These are phyloP conservation scores for Dactylellina cionopaga DNA, from an alignment of 2,329 filamentous ascomycete species.

Conservation along the genomic window DNA sequence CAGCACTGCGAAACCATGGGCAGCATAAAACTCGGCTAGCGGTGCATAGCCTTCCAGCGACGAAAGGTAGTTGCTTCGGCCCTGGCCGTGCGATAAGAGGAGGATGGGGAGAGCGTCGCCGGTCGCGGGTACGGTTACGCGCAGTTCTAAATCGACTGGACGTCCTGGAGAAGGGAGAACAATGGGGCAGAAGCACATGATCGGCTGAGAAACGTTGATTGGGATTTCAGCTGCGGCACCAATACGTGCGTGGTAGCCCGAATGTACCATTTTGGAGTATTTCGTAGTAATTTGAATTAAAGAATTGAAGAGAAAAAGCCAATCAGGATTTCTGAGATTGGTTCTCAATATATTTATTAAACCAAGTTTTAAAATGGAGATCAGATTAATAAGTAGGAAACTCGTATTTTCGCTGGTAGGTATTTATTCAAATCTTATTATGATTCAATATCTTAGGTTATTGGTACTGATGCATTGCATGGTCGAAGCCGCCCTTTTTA, in stretches of 20 bases:
- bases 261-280: slow-evolving; percentile 19
- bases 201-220: slow-evolving; percentile 56
- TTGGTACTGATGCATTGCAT: too few species aligned
- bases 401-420: too few species aligned
- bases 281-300: not conserved
- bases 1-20: slow-evolving; percentile 62
- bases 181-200: slow-evolving; percentile 57
- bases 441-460: too few species aligned
- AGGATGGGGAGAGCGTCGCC: slow-evolving; percentile 61
- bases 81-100: slow-evolving; percentile 62
- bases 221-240: slow-evolving; percentile 57
- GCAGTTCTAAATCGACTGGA: slow-evolving; percentile 58
- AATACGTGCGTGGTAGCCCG: slow-evolving; percentile 24
- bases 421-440: too few species aligned
- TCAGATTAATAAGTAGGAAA: too few species aligned
- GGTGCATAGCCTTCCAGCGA: slow-evolving; percentile 63
- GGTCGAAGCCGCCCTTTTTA: too few species aligned
- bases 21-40: slow-evolving; percentile 62
- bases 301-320: not conserved
- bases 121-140: slow-evolving; percentile 60
- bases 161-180: slow-evolving; percentile 54
- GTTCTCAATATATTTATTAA: not conserved
- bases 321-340: not conserved
- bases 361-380: too few species aligned
- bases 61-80: slow-evolving; percentile 60